Evolutionary conservation across 352 stramenopile genomes (phyloP).

Genomic region (Pythium plurisporium): DNA sequence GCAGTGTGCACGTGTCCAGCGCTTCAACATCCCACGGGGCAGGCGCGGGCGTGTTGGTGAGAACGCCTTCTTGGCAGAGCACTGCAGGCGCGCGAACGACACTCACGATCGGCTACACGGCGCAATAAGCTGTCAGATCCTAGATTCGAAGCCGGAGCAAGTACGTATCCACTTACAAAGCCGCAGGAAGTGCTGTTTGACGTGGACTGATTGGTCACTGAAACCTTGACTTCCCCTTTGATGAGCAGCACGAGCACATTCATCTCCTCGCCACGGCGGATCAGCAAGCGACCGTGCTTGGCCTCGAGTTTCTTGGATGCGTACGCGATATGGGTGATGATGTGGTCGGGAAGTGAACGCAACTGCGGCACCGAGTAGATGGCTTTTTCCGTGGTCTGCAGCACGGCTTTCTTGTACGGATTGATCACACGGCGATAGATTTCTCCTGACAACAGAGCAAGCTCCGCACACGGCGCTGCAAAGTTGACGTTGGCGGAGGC

Average conservation of each 20-base stretch:
- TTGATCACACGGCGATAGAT: constrained; percentile 68
- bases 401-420: constrained; percentile 64
- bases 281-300: constrained; percentile 37
- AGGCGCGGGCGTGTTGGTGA: constrained; percentile 31
- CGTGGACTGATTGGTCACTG: constrained; percentile 18
- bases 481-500: constrained; percentile 68
- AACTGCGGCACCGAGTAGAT: constrained; percentile 53
- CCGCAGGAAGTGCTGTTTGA: not conserved
- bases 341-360: constrained; percentile 34
- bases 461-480: constrained; percentile 34
- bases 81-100: constrained; percentile 57
- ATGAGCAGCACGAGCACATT: constrained; percentile 60
- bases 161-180: not conserved
- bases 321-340: constrained; percentile 65
- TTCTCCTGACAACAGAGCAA: constrained; percentile 53
- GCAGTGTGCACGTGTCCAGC: constrained; percentile 48
- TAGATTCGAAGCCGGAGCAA: not conserved
- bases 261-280: constrained; percentile 50
- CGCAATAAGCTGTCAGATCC: not conserved
- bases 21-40: constrained; percentile 61
- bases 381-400: constrained; percentile 46
- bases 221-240: constrained; percentile 63
- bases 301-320: constrained; percentile 42
- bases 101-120: constrained; percentile 38
- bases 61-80: constrained; percentile 61